phyloP scores from a whole-genome alignment of 2,329 filamentous ascomycete genomes.

The Colletotrichum sp. region DNA sequence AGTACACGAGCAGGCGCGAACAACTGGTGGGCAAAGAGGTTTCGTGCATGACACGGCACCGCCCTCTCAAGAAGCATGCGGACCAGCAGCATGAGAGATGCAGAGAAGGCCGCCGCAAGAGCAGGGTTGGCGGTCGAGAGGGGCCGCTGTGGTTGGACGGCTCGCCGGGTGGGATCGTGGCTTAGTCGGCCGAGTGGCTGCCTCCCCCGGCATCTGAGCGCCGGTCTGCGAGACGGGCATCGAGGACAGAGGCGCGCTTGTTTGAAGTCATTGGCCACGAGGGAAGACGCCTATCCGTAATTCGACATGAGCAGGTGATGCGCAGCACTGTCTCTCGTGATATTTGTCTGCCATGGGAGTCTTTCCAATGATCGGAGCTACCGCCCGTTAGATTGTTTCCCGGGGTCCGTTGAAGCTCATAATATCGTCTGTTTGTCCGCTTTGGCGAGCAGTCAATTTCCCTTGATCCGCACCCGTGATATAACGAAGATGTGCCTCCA shows the following conservation, averaged over 20 bases:
- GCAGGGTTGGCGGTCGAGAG: neutral
- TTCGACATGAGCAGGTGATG: neutral
- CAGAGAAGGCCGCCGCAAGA: neutral
- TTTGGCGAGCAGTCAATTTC: neutral
- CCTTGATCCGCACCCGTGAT: neutral
- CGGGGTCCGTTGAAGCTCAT: neutral
- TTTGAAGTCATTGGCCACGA: neutral
- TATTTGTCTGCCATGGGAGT: neutral
- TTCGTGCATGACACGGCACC: slow-evolving; percentile 18
- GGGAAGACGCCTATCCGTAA: neutral
- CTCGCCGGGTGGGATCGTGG: slow-evolving; percentile 4
- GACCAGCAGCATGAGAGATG: neutral
- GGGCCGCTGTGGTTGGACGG: slow-evolving; percentile 3
- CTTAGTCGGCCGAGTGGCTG: slow-evolving; percentile 15
- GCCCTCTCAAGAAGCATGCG: slow-evolving; percentile 7
- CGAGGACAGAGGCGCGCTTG: neutral
- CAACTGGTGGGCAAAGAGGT: slow-evolving; percentile 2
- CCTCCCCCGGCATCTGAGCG: neutral
- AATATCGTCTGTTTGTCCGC: neutral
- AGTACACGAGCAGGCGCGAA: neutral
- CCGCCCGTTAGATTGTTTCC: neutral
- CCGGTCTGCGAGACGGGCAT: neutral
- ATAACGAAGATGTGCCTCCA: neutral
- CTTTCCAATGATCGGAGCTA: neutral
- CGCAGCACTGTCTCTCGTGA: neutral